Base-by-base conservation (phyloP, 75 land plant genomes). In the Ceratopteris richardii region DNA sequence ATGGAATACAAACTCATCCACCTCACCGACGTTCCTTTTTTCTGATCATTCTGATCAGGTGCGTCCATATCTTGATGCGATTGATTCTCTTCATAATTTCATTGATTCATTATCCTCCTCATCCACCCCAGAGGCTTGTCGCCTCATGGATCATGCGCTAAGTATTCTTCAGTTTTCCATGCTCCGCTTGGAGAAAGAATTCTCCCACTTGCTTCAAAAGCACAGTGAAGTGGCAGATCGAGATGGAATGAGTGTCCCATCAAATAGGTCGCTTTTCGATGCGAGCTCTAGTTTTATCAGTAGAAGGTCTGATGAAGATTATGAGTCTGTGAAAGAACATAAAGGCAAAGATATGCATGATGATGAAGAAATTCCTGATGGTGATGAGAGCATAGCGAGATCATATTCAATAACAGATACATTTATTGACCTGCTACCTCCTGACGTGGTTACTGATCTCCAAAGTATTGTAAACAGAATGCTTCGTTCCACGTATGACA, bases 121-220 rank as follows among this genome's bases (percentile, higher is more conserved):
- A 46, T 27, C 10, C 18, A 11, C 26, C n/a, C 29, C 19, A 36
- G 11, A 3, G 75, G 61, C 6, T 22, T 61, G 1, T 44, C 70
- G 21, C 84, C 13, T 40, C 9, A 10, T 40, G 42, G 14, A 77
- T 12, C 76, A 79, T n/a, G 91, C 96, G 0, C 84, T 79, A 63
- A 67, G 25, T 30, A 51, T 69, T 30, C 58, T 83, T 18, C 76
- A 74, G 56, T 14, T 74, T 9, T 80, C 85, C 30, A 87, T 83
- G 92, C 19, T 53, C 20, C 60, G 88, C 30, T 58, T 90, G 31
- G 80, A 81, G 60, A 81, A 79, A 54, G 96, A 90, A 70, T 79
- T 90, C 57, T 64, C 80, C 10, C 82, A 65, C 29, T 23, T 82
- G 2, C 51, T 90, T 57, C 51, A 69, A 20, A 57, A 70, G 22